Base-by-base conservation (phyloP, 2,329 filamentous ascomycete genomes). In the Aspergillus sp. region DNA sequence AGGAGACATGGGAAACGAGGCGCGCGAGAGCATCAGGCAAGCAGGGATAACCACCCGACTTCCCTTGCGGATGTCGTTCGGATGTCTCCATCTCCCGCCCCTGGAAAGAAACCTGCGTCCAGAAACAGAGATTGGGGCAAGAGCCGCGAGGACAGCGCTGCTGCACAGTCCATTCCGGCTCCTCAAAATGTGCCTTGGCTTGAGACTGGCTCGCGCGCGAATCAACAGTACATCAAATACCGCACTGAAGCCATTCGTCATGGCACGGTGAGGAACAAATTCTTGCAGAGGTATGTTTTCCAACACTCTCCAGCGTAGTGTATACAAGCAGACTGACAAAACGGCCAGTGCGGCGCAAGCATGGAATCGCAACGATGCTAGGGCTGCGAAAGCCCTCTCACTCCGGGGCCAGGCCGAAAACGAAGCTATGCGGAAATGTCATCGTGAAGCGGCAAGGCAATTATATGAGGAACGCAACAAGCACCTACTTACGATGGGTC, bases 331-430 rank as follows among this genome's bases (percentile, higher is more conserved):
- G 4, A 9, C 26, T 39, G 10, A 39, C 26, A 4, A 28, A 39
- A 9, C 19, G 19, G 19, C 38, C 52, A 94, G 90, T 67, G 93
- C 93, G 55, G 91, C 91, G 6, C 91, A 97, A 76, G 93, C 93
- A 26, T 98, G 93, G 91, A 96, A 97, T 65, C 86, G 93, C 48
- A 97, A 96, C 60, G 93, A 98, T 66, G 91, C 93, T 36, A 84
- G 93, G 52, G 91, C 93, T 12, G 93, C 93, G 50, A 97, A 97
- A 72, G 91, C 91, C 30, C 79, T 97, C 43, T 95, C 88, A 59
- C 80, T 97, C 41, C 85, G 93, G 29, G 93, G 93, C 8, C 93
- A 97, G 69, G 93, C 88, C 57, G 93, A 98, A 71, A 97, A 98
- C 60, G 88, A 94, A 56, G 78, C 94, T 34, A 98, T 98, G 93